These are phyloP conservation scores for Hylodesmum podocarpum DNA, from an alignment of 306 rosid genomes.

Conservation along the genomic window DNA sequence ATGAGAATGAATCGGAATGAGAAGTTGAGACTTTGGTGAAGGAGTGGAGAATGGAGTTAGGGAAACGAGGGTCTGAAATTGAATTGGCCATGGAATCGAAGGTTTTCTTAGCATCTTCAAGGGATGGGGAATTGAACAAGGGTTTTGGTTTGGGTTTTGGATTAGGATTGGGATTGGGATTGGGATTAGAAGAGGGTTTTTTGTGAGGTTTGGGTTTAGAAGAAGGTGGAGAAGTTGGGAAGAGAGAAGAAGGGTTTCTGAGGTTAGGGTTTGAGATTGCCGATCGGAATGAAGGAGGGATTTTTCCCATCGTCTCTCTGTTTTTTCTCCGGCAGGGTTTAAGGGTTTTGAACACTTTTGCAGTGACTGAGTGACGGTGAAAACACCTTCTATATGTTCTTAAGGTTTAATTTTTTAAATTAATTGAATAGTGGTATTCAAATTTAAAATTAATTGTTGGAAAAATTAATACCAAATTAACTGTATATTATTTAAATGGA, in stretches of 20 bases:
- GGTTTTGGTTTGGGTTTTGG: not conserved
- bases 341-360: not conserved
- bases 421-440: too few species aligned
- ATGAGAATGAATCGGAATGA: constrained; percentile 56
- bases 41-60: constrained; percentile 68
- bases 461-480: too few species aligned
- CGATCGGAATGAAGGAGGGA: constrained; percentile 66
- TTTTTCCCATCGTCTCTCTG: constrained; percentile 56
- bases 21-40: constrained; percentile 62
- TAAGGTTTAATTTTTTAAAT: too few species aligned
- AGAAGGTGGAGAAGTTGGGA: constrained; percentile 38
- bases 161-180: not conserved
- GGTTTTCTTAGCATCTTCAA: constrained; percentile 62
- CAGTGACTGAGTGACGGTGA: too few species aligned
- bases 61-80: constrained; percentile 43
- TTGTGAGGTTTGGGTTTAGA: constrained; percentile 33
- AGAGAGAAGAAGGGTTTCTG: constrained; percentile 36
- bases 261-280: constrained; percentile 43
- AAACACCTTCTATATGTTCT: too few species aligned
- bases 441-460: too few species aligned
- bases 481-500: too few species aligned
- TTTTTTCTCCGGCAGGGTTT: constrained; percentile 21
- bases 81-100: constrained; percentile 50
- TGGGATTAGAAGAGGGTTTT: constrained; percentile 12
- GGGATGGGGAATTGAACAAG: constrained; percentile 60